Base-by-base conservation (phyloP, 2,329 filamentous ascomycete genomes). In the Beauveria rudraprayagi region DNA sequence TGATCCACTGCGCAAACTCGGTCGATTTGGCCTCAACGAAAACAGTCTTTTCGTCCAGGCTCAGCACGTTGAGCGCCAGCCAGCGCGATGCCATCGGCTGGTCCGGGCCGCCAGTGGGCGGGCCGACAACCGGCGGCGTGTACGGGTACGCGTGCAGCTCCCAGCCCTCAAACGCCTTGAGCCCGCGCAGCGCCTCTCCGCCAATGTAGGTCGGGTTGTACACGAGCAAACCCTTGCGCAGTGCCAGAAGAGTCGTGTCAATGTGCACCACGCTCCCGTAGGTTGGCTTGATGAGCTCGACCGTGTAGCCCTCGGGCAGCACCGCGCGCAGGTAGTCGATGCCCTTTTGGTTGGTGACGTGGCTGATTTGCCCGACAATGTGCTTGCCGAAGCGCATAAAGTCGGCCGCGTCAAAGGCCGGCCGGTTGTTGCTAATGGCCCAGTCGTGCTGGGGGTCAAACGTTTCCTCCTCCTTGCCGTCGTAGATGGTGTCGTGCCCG, bases 231-330 rank as follows among this genome's bases (percentile, higher is more conserved):
- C 70, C 69, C 3, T 66, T 51, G 9, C 68, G 65, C 5, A 72
- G 65, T 5, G 70, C 69, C 1, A 71, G 64, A 16, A 72, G 67
- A 2, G 70, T 70, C 3, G 68, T 65, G 61, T 72, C 71, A 43
- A 73, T 72, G 40, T 72, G 70, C 69, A 72, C 66, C 69, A 54
- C 69, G 16, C 6, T 41, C 11, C 40, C 5, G 28, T 66, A 61
- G 22, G n/a, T 72, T 9, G 66, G 61, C 3, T 54, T n/a, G 17
- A 72, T 59, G 5, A 73, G 59, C 63, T 71, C 70, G 26, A 72
- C 63, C 6, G 61, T 65, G 56, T 73, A 72, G 3, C 67, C 57
- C 26, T 11, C 41, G 5, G 57, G 57, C 57, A 54, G 57, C 26
- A 53, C 16, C 41, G 48, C 14, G 5, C 57, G 56, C 24, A 60